A percentile compares a stretch with the other conserved stretches of the same genome.
These are phyloP conservation scores for Elongisporangium prolatum DNA, from an alignment of 352 stramenopile species.

Conservation along the genomic window DNA sequence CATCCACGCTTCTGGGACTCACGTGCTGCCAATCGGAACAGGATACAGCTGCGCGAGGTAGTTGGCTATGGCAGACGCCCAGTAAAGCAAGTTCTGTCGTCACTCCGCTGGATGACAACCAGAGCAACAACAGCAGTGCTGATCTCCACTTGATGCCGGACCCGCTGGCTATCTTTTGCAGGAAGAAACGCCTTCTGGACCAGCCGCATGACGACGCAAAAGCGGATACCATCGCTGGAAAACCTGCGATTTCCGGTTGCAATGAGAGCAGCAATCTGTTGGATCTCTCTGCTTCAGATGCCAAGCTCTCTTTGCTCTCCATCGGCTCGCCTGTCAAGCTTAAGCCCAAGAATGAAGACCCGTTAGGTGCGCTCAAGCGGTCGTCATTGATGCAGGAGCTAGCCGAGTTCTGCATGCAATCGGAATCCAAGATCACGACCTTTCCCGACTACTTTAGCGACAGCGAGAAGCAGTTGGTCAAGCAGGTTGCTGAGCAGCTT, in stretches of 20 bases:
- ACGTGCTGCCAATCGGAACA: not conserved
- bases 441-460: conserved; percentile 65
- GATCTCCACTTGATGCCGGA: not conserved
- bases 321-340: conserved; percentile 8
- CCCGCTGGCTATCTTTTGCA: not conserved
- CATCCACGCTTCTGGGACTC: not conserved
- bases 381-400: conserved; percentile 57
- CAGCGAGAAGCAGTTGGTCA: conserved; percentile 50
- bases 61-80: not conserved
- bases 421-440: conserved; percentile 44
- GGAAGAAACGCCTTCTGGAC: not conserved
- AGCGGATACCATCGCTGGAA: not conserved
- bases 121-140: not conserved
- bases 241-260: not conserved
- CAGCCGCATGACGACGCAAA: not conserved
- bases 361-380: conserved; percentile 13
- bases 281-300: conserved; percentile 22
- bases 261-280: conserved; percentile 18
- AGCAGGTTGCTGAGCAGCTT: conserved; percentile 44
- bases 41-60: not conserved
- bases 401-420: conserved; percentile 40
- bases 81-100: not conserved
- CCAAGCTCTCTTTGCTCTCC: conserved; percentile 21
- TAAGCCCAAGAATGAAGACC: not conserved
- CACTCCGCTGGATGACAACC: not conserved